Evolutionary conservation across 768 basidiomycete genomes (phyloP), one percentile per base, ranked within the genome.

Genomic region (Lactifluus echinatus): DNA sequence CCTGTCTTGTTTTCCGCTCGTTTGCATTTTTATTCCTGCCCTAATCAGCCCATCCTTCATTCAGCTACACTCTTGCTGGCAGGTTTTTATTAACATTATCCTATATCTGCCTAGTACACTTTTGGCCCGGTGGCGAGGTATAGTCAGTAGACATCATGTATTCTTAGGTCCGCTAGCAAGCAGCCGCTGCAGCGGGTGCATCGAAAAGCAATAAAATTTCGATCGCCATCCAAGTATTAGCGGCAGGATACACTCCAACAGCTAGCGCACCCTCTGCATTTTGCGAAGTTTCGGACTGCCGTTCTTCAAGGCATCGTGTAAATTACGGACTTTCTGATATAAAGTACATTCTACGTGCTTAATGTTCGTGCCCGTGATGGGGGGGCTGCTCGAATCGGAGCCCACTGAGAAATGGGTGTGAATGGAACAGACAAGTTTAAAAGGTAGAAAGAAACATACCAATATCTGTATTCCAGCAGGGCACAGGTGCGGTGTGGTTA

Each of bases 351-450:
- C 29, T 55, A 57, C 40, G 48, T 36, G 50, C 15, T 53, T 47
- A 68, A 45, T 65, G 66, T 29, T 69, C 62, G 70, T 88, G 84
- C 63, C 66, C 73, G 54, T 89, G 84, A 67, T 91, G 85, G 40
- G 80, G 86, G 21, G 79, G 84, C 71, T 93, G 90, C 70, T 95
- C 87, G 67, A 91, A 96, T 50, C 85, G 88, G 52, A 95, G 79
- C 44, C 94, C 93, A 65, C 94, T 95, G 65, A 54, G 26, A 48
- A 56, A 39, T 57, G 10, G 8, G 15, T 14, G 51, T 56, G 33
- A 61, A 39, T 8, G 36, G 26, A 52, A 46, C 7, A 23, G 47
- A 11, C 23, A 21, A 11, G 24, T 17, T 14, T 31, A 3, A 4
- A 42, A 33, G 21, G 6, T 15, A 17, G 11, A 52, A n/a, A 37